Conservation (phyloP, 306 rosid genomes). For the Begonia loranthoides region DNA sequence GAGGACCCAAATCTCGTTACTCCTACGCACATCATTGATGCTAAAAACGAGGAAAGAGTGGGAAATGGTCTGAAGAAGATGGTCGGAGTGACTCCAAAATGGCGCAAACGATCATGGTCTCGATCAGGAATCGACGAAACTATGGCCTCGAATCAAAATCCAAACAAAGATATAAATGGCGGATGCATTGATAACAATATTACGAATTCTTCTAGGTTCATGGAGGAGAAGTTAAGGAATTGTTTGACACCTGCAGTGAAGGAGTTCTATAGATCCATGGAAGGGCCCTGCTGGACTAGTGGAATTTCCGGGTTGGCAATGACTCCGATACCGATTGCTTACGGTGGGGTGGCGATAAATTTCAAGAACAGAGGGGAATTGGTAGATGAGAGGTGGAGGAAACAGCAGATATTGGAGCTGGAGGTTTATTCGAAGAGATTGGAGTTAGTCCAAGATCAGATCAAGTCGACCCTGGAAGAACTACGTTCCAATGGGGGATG, state of each 20-base stretch:
- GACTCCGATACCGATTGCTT: constrained; percentile 21
- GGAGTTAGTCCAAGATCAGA: constrained; percentile 64
- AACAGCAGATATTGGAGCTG: constrained; percentile 61
- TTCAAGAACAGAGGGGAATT: constrained; percentile 14
- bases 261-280: constrained; percentile 23
- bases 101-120: constrained; percentile 46
- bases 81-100: constrained; percentile 12
- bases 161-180: constrained; percentile 6
- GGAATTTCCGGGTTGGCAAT: constrained; percentile 10
- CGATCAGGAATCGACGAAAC: constrained; percentile 19
- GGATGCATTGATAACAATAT: not conserved
- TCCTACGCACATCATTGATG: constrained; percentile 14
- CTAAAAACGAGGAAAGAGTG: constrained; percentile 18
- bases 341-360: constrained; percentile 1
- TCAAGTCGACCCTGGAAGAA: constrained; percentile 58
- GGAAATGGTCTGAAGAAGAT: constrained; percentile 28
- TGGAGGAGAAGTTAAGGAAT: constrained; percentile 39
- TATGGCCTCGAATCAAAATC: constrained; percentile 2
- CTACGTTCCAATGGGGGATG: constrained; percentile 31
- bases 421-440: constrained; percentile 61
- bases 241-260: constrained; percentile 13
- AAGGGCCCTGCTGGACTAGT: constrained; percentile 10
- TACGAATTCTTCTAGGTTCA: constrained; percentile 28
- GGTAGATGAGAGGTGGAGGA: constrained; percentile 37
- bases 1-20: constrained; percentile 33